Evolutionary conservation across 1,284 basidiomycete species (phyloP).

Genomic region (Ceratobasidium sp.): DNA sequence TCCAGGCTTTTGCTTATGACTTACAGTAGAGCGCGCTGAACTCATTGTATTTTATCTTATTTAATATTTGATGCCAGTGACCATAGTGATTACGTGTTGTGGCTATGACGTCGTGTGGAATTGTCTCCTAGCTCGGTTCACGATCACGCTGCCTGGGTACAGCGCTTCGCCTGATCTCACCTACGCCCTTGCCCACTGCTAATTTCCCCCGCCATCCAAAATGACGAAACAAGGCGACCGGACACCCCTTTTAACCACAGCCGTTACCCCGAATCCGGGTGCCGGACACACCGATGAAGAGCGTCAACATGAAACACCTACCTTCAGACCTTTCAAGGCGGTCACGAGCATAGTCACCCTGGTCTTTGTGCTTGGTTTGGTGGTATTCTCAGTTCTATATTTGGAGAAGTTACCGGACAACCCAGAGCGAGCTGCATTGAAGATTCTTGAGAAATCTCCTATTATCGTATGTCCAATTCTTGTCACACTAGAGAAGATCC

Average conservation of each 20-base stretch:
- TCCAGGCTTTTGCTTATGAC: too few species aligned
- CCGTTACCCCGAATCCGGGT: background rate
- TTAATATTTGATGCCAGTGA: too few species aligned
- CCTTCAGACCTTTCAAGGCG: background rate
- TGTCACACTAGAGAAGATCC: background rate
- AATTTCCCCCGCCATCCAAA: background rate
- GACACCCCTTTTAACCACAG: background rate
- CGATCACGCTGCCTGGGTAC: too few species aligned
- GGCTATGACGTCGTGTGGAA: too few species aligned
- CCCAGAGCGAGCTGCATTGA: conserved; percentile 66
- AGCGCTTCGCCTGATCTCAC: background rate
- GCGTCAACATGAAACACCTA: background rate
- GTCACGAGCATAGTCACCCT: conserved; percentile 14
- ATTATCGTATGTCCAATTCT: conserved; percentile 67
- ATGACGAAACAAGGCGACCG: background rate
- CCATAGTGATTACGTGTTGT: too few species aligned
- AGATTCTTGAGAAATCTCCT: conserved; percentile 69
- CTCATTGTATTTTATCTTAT: too few species aligned
- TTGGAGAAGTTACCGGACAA: conserved; percentile 63
- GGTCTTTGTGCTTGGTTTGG: conserved; percentile 1
- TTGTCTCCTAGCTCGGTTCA: too few species aligned
- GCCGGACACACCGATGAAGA: background rate
- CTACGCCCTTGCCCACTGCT: background rate
- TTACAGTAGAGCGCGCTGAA: too few species aligned
- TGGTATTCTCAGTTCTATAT: conserved; percentile 31